Evolutionary conservation across 139 green algal species (phyloP).

Genomic region (Desmodesmus armatus): DNA sequence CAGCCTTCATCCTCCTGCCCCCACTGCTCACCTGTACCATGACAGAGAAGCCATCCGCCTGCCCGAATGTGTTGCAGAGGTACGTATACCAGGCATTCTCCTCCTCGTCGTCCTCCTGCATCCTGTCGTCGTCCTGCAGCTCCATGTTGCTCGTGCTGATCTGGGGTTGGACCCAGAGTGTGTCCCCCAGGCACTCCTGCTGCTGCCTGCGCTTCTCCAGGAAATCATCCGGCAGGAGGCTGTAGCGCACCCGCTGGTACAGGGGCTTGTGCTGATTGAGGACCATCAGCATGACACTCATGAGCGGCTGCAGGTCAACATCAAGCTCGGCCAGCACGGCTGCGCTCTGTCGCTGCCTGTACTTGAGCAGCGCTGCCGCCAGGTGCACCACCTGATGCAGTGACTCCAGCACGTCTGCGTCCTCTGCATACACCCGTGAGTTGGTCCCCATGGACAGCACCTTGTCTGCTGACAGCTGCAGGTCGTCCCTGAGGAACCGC

Average conservation of each 20-base stretch:
- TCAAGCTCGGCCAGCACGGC: constrained; percentile 28
- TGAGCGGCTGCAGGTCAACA: constrained; percentile 29
- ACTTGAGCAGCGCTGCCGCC: neutral
- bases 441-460: constrained; percentile 14
- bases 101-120: too few relatives aligned
- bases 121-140: too few relatives aligned
- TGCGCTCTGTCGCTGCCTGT: neutral
- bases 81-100: too few relatives aligned
- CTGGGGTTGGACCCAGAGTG: neutral
- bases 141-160: neutral
- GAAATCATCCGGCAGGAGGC: neutral
- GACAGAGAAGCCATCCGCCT: too few relatives aligned
- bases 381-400: neutral
- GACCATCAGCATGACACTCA: neutral
- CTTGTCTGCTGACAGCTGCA: constrained; percentile 24
- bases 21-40: too few relatives aligned
- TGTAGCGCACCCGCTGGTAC: neutral
- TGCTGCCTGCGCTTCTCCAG: neutral
- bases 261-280: constrained; percentile 23
- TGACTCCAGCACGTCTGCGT: neutral
- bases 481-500: constrained; percentile 33
- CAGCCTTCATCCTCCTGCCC: too few relatives aligned
- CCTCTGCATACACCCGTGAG: neutral
- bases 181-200: neutral
- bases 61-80: too few relatives aligned